Conservation (phyloP, 257 asterid species). For the Penstemon newberryi region DNA sequence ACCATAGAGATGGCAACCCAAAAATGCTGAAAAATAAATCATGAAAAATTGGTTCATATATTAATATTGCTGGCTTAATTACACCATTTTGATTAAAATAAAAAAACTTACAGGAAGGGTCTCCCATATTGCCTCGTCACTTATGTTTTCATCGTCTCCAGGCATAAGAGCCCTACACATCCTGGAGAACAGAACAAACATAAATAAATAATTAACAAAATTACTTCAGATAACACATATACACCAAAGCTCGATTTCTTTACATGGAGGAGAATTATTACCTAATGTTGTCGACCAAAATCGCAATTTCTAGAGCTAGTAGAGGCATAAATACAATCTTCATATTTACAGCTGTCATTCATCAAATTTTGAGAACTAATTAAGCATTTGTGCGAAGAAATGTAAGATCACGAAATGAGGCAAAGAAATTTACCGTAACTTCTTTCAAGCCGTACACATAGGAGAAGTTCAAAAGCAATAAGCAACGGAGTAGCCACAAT, state of each 20-base stretch:
- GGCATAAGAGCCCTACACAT: conserved; percentile 97
- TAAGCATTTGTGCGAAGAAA: conserved; percentile 17
- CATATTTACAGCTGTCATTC: conserved; percentile 76
- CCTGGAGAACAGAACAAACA: conserved; percentile 44
- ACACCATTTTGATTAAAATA: background rate
- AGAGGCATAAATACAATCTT: conserved; percentile 92
- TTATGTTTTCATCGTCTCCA: conserved; percentile 84
- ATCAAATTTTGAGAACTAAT: conserved; percentile 29
- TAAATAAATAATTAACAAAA: conserved; percentile 14
- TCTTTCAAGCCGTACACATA: conserved; percentile 77
- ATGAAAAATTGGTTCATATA: background rate
- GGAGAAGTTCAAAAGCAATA: conserved; percentile 88
- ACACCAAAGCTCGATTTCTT: conserved; percentile 19
- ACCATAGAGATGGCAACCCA: conserved; percentile 99
- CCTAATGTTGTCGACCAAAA: conserved; percentile 89
- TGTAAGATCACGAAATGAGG: conserved; percentile 17
- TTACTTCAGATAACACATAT: conserved; percentile 20
- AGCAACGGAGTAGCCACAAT: conserved; percentile 85
- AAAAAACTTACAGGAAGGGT: conserved; percentile 89
- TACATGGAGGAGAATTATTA: conserved; percentile 35
- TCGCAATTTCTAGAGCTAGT: conserved; percentile 77
- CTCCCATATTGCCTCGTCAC: conserved; percentile 95
- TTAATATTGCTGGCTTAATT: background rate
- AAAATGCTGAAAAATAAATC: conserved; percentile 71
- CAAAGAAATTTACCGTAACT: conserved; percentile 51